Evolutionary conservation across 345 rosid species (phyloP).

Genomic region (Eutrema japonicum): DNA sequence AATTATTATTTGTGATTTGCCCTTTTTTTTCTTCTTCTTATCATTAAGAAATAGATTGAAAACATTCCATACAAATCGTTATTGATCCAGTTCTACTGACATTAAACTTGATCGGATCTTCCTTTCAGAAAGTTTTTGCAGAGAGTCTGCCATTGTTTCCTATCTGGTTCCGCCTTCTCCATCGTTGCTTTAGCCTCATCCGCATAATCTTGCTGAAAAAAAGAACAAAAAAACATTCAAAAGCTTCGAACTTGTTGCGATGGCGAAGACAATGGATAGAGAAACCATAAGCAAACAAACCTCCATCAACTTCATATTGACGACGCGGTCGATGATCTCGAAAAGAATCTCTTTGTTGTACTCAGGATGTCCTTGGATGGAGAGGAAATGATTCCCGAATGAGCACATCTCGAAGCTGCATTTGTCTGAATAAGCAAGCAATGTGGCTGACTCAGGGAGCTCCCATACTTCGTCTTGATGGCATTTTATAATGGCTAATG

Average conservation of each 20-base stretch:
- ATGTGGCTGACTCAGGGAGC: slow-evolving; percentile 70
- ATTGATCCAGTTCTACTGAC: background rate
- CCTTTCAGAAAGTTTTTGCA: slow-evolving; percentile 45
- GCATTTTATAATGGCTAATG: slow-evolving; percentile 74
- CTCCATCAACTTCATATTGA: slow-evolving; percentile 53
- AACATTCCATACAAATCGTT: background rate
- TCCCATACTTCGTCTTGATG: slow-evolving; percentile 88
- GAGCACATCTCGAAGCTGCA: slow-evolving; percentile 73
- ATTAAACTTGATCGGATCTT: slow-evolving; percentile 15
- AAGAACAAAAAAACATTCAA: background rate
- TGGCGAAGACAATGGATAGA: background rate
- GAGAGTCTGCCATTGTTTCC: slow-evolving; percentile 37
- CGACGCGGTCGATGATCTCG: slow-evolving; percentile 76
- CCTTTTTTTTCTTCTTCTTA: background rate
- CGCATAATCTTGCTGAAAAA: slow-evolving; percentile 39
- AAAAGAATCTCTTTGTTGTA: slow-evolving; percentile 79
- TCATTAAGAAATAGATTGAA: background rate
- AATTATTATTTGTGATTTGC: background rate
- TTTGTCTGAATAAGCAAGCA: slow-evolving; percentile 79
- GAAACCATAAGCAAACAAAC: slow-evolving; percentile 47
- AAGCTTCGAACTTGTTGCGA: background rate
- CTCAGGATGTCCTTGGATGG: slow-evolving; percentile 96
- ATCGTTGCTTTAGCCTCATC: slow-evolving; percentile 39
- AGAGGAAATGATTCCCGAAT: slow-evolving; percentile 57
- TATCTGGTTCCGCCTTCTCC: slow-evolving; percentile 34